Evolutionary conservation across 495 filamentous ascomycete species (phyloP).

Genomic region (Hypoxylon fragiforme): DNA sequence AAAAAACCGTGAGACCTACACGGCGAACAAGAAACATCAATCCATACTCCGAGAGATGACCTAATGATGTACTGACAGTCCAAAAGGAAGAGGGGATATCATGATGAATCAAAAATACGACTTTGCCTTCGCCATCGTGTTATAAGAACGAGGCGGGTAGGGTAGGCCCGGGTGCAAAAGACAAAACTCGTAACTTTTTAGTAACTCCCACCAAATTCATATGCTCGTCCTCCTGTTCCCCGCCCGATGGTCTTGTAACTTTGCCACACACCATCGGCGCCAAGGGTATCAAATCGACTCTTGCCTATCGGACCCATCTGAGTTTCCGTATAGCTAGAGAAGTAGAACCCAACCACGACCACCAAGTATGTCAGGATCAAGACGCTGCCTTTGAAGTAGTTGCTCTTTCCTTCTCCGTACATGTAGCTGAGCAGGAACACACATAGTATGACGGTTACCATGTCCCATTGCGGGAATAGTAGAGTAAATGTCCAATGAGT

Average conservation of each 20-base stretch:
- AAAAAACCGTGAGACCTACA: neutral
- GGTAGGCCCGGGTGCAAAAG: too few relatives aligned
- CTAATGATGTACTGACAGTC: slow-evolving; percentile 8
- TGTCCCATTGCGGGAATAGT: slow-evolving; percentile 98
- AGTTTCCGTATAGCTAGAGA: slow-evolving; percentile 70
- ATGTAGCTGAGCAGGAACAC: slow-evolving; percentile 97
- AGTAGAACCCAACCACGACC: slow-evolving; percentile 88
- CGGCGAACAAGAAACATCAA: neutral
- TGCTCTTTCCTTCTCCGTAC: slow-evolving; percentile 97
- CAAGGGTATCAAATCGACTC: slow-evolving; percentile 71
- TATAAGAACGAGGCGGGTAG: too few relatives aligned
- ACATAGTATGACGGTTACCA: slow-evolving; percentile 96
- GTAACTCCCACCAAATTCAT: slow-evolving; percentile 28
- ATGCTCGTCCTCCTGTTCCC: slow-evolving; percentile 34
- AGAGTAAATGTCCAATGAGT: slow-evolving; percentile 83
- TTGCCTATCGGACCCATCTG: slow-evolving; percentile 55
- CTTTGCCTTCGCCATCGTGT: slow-evolving; percentile 1
- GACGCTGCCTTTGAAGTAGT: slow-evolving; percentile 92
- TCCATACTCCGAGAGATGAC: slow-evolving; percentile 13
- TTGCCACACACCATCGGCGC: slow-evolving; percentile 53
- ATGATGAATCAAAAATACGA: slow-evolving; percentile 5
- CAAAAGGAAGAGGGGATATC: slow-evolving; percentile 24
- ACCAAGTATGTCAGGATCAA: slow-evolving; percentile 92
- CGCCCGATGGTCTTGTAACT: slow-evolving; percentile 59
- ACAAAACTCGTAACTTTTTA: too few relatives aligned